A percentile compares a stretch with the other conserved stretches of the same genome.
Evolutionary conservation across 495 filamentous ascomycete genomes (phyloP).

Genomic region (Penicillium coprophilum): DNA sequence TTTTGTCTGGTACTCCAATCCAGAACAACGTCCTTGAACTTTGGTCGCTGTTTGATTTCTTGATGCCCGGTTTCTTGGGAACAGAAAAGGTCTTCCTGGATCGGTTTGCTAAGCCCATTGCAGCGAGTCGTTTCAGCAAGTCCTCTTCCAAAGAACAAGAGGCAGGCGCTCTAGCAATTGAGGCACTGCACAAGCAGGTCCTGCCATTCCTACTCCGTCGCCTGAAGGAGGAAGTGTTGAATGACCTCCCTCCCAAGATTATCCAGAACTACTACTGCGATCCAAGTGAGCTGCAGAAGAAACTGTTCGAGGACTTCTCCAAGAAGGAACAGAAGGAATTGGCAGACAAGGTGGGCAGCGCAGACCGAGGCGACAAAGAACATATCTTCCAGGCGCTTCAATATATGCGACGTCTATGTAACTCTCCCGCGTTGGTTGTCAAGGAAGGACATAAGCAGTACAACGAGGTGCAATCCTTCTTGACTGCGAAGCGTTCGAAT

Average conservation of each 20-base stretch:
- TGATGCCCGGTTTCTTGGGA: conserved; percentile 99
- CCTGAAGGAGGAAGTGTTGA: conserved; percentile 95
- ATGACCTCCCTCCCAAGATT: conserved; percentile 97
- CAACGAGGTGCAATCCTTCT: conserved; percentile 71
- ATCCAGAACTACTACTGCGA: conserved; percentile 99
- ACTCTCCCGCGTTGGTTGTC: conserved; percentile 92
- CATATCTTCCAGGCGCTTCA: conserved; percentile 99
- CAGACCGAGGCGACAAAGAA: conserved; percentile 88
- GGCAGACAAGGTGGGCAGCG: conserved; percentile 69
- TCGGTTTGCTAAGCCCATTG: conserved; percentile 95
- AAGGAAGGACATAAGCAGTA: conserved; percentile 92
- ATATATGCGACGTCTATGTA: conserved; percentile 99
- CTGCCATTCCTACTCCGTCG: conserved; percentile 94
- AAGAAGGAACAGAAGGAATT: conserved; percentile 88
- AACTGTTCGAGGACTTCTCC: conserved; percentile 92
- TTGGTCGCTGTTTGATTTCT: conserved; percentile 99
- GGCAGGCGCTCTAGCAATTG: conserved; percentile 91
- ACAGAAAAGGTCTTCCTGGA: conserved; percentile 98
- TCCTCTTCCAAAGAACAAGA: conserved; percentile 98
- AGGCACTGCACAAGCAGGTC: conserved; percentile 96
- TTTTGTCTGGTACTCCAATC: conserved; percentile 94
- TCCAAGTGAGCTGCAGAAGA: conserved; percentile 91
- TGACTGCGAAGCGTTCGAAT: conserved; percentile 66
- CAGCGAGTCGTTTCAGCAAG: conserved; percentile 89
- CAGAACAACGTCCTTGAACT: conserved; percentile 97